Evolutionary conservation across 495 filamentous ascomycete genomes (phyloP), one percentile per base, ranked within the genome.

Genomic region (Terfezia claveryi): DNA sequence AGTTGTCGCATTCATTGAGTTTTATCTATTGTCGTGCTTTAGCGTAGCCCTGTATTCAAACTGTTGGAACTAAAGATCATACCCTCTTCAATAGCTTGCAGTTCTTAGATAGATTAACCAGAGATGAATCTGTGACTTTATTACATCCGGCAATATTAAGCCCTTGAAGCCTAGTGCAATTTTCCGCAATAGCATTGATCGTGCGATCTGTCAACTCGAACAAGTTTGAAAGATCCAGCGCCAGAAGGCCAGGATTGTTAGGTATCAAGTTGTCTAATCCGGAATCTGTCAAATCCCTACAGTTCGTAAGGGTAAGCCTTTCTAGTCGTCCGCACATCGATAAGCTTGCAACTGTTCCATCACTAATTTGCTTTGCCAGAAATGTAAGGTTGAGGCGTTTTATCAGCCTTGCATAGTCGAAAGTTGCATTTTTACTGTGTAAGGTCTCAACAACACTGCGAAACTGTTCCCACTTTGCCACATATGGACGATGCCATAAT

Each of bases 401-500:
- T 65, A 98, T 82, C 52, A 96, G 81, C 51, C 87, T 78, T 56
- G 80, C 76, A 62, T 98, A 98, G 55, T 76, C 68, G 66, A 94
- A 98, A 64, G 81, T 88, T 55, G 83, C 80, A 36, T 79, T 67
- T 49, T 74, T 65, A 37, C 79, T 69, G 37, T 79, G 73, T 36
- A 95, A 77, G 2, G 92, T 83, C 16, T 72, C 70, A 59, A 86
- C 83, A 60, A 96, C 87, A 54, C 72, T 80, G 59, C 76, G 71
- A 59, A 94, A 76, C 61, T 83, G 83, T 16, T 73, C 63, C 83
- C 87, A 96, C 55, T 76, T 83, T 57, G 82, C 83, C 70, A 91
- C 94, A 32, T 83, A 77, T 2, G 92, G 91, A 51, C 91, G 77
- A 65, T 96, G 88, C 91, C 91, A 98, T 11, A 98, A 73, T 50